Evolutionary conservation across 106 monocot species (phyloP).

Genomic region (Ottelia alismoides): DNA sequence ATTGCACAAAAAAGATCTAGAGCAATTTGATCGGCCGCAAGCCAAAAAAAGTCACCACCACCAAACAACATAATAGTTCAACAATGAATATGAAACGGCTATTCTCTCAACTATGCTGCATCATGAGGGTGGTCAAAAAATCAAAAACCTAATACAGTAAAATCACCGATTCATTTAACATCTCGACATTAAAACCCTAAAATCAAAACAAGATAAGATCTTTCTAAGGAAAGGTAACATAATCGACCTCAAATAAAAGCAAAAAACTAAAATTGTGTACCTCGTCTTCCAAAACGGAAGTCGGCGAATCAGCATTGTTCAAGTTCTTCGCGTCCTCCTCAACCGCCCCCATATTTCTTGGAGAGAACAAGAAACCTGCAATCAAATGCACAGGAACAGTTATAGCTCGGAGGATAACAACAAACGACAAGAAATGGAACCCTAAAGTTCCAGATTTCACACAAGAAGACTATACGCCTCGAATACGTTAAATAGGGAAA

Average conservation of each 20-base stretch:
- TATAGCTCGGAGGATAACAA: background rate
- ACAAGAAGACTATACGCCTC: too few species aligned
- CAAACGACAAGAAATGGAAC: background rate
- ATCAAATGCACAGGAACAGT: background rate
- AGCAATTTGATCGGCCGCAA: too few species aligned
- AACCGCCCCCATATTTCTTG: background rate
- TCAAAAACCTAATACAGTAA: background rate
- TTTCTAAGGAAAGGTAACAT: background rate
- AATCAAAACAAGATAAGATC: background rate
- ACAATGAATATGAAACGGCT: too few species aligned
- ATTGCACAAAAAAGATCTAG: too few species aligned
- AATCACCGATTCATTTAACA: background rate
- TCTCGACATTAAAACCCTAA: background rate
- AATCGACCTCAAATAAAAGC: background rate
- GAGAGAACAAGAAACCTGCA: background rate
- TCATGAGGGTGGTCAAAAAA: background rate
- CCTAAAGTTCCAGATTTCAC: too few species aligned
- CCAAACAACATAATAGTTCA: too few species aligned
- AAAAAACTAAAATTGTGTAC: slow-evolving; percentile 12
- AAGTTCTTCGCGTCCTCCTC: slow-evolving; percentile 19
- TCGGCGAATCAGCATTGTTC: slow-evolving; percentile 53
- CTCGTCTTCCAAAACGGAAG: slow-evolving; percentile 82
- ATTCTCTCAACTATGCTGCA: background rate
- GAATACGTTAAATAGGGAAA: too few species aligned
- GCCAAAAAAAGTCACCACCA: too few species aligned